Evolutionary conservation across 2,329 filamentous ascomycete species (phyloP).

Genomic region (Exophiala oligosperma): DNA sequence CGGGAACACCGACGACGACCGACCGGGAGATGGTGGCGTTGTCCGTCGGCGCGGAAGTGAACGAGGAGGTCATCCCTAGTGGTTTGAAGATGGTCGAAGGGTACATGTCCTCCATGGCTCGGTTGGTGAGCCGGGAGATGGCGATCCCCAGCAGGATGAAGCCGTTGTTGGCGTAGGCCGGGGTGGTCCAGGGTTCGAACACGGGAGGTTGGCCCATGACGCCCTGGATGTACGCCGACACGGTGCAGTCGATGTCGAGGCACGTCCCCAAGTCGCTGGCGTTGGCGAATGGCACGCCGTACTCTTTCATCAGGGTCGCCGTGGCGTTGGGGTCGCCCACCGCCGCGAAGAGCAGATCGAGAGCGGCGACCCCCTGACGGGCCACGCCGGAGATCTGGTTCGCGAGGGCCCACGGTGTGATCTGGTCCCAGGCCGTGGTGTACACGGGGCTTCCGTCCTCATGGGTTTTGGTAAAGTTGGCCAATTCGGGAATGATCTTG

Average conservation of each 20-base stretch:
- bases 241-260: conserved; percentile 16
- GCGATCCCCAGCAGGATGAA: conserved; percentile 48
- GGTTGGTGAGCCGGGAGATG: conserved; percentile 47
- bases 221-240: conserved; percentile 31
- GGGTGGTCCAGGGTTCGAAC: conserved; percentile 46
- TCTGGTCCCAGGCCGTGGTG: conserved; percentile 43
- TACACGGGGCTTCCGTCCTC: background rate
- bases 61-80: conserved; percentile 45
- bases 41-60: conserved; percentile 36
- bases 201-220: conserved; percentile 38
- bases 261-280: background rate
- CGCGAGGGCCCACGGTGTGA: conserved; percentile 49
- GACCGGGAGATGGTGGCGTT: conserved; percentile 15
- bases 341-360: background rate
- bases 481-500: conserved; percentile 46
- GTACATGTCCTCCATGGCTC: conserved; percentile 41
- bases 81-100: conserved; percentile 44
- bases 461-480: conserved; percentile 6
- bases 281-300: conserved; percentile 4
- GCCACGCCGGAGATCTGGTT: conserved; percentile 49
- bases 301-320: background rate
- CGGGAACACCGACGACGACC: conserved; percentile 22
- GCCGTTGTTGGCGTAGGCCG: conserved; percentile 53
- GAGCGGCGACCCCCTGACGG: background rate
- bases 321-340: background rate